A percentile compares a stretch with the other conserved stretches of the same genome.
Evolutionary conservation across 1,284 basidiomycete genomes (phyloP).

Genomic region (Puccinia hordei): DNA sequence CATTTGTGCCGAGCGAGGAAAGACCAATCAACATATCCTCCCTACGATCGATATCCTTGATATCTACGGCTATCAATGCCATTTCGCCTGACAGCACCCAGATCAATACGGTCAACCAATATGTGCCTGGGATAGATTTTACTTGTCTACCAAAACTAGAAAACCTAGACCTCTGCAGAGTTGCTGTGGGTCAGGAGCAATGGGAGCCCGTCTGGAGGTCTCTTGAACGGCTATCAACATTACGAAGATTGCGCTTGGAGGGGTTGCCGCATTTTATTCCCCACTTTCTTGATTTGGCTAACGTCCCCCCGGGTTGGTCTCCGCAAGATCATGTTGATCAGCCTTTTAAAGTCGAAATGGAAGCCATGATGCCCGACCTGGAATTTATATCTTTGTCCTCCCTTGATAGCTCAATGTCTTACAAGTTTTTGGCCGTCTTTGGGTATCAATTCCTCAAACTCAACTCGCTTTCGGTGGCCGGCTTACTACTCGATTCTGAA

Average conservation of each 20-base stretch:
- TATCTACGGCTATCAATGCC: not conserved
- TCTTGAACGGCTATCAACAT: not conserved
- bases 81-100: not conserved
- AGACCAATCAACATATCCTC: not conserved
- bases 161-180: not conserved
- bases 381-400: slow-evolving; percentile 9
- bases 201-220: slow-evolving; percentile 15
- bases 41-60: slow-evolving; percentile 14
- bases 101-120: not conserved
- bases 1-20: slow-evolving; percentile 2
- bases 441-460: slow-evolving; percentile 28
- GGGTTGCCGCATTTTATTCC: slow-evolving; percentile 13
- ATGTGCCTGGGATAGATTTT: slow-evolving; percentile 19
- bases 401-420: slow-evolving; percentile 1
- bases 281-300: slow-evolving; percentile 14
- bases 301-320: not conserved
- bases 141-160: not conserved
- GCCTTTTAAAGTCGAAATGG: not conserved
- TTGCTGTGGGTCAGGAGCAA: not conserved
- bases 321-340: not conserved
- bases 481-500: not conserved
- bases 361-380: slow-evolving; percentile 24
- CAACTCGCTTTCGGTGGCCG: slow-evolving; percentile 34
- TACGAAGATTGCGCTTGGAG: slow-evolving; percentile 4
- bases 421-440: slow-evolving; percentile 31